Evolutionary conservation across 1,284 basidiomycete species (phyloP), one percentile per base, ranked within the genome.

Genomic region (Boletus hoseneyae): DNA sequence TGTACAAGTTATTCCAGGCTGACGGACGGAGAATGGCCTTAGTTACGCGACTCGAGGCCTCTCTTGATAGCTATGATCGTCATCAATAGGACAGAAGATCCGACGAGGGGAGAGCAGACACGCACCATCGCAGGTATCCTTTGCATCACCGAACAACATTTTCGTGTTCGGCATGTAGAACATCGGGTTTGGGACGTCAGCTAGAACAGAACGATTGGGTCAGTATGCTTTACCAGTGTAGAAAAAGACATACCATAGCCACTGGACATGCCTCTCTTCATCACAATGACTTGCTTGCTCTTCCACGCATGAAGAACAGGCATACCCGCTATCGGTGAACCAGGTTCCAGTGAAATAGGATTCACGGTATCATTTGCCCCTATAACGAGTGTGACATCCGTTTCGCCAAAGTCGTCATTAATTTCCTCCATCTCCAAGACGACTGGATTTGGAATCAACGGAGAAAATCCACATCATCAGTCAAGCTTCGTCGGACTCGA

Each of bases 331-430:
- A 93, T 93, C 10, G 89, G 75, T 51, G 86, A 90, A 37, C 87
- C 88, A 6, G 86, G 78, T 68, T 93, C 89, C n/a, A 93, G 74
- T 18, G 90, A 87, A 55, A 93, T 91, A 10, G 90, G 90, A 66
- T 93, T 93, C 47, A 92, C 89, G 2, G 90, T 93, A 65, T 93
- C 90, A 59, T 93, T 93, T n/a, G 90, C 90, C 40, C 90, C 90
- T 55, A 90, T 89, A 55, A 90, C 89, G 18, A 93, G 78, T 11
- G 86, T 88, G 10, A 93, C 79, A 63, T 93, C 90, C 0, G 90
- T 92, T 30, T 89, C 85, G 48, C 75, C 73, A 68, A 93, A 93
- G 65, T 93, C 90, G 45, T 92, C 89, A 63, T 93, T 91, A 70
- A 93, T 92, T 69, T 93, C 90, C 58, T 93, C 90, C 90, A 93